phyloP scores from a whole-genome alignment of 192 early-diverging fungal species.

The Entomortierella chlamydospora region DNA sequence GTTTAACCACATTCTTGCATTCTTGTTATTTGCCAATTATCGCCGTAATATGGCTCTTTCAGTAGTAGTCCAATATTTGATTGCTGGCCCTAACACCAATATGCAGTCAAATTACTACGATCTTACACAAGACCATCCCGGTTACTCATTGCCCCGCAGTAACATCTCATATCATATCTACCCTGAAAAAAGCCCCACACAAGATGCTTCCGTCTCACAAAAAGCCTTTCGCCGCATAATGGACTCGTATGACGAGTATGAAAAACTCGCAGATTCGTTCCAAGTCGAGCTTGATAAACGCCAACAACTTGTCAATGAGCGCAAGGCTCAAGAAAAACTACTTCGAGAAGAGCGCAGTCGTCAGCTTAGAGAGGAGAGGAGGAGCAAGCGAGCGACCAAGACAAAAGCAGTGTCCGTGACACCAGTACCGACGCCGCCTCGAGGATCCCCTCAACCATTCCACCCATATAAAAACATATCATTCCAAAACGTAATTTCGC shows the following conservation, averaged over 20 bases:
- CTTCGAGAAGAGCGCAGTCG: slow-evolving; percentile 15
- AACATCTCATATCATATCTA: slow-evolving; percentile 36
- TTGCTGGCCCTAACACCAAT: not conserved
- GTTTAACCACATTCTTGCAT: too few species aligned
- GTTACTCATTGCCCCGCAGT: slow-evolving; percentile 20
- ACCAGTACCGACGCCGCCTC: not conserved
- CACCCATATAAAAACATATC: not conserved
- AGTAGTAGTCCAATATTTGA: too few species aligned
- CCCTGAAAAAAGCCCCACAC: not conserved
- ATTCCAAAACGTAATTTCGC: not conserved
- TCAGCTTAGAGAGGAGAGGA: slow-evolving; percentile 9
- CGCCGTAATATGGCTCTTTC: too few species aligned
- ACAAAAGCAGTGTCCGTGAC: not conserved
- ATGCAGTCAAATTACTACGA: not conserved
- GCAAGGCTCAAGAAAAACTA: slow-evolving; percentile 22
- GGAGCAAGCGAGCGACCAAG: slow-evolving; percentile 9
- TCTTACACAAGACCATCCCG: slow-evolving; percentile 14
- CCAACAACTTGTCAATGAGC: slow-evolving; percentile 5
- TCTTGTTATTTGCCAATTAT: too few species aligned
- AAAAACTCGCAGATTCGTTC: slow-evolving; percentile 34
- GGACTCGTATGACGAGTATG: slow-evolving; percentile 42
- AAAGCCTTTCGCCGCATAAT: slow-evolving; percentile 33
- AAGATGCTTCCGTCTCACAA: slow-evolving; percentile 13
- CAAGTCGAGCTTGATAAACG: slow-evolving; percentile 39
- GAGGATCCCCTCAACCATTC: not conserved